Conservation (phyloP, 257 asterid genomes). For the Nemophila menziesii region DNA sequence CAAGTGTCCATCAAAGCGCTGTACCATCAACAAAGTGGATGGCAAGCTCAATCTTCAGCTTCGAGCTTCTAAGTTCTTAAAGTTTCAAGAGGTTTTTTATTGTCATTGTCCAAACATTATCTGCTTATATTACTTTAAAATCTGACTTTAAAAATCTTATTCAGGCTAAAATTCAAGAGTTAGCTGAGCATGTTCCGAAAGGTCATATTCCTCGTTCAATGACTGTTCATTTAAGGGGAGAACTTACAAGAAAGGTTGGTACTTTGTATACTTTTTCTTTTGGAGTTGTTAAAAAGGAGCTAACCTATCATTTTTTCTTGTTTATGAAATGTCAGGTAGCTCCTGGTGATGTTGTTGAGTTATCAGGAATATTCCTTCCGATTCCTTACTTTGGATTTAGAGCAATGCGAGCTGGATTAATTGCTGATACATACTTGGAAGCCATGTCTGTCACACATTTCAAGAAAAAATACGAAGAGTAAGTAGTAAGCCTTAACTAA, state of each 20-base stretch:
- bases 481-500: conserved; percentile 57
- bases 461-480: conserved; percentile 98
- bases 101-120: conserved; percentile 8
- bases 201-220: conserved; percentile 91
- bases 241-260: conserved; percentile 80
- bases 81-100: conserved; percentile 79
- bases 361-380: conserved; percentile 95
- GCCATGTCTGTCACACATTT: conserved; percentile 86
- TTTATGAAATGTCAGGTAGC: conserved; percentile 40
- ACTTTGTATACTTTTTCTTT: neutral
- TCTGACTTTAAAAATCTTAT: conserved; percentile 3
- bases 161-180: conserved; percentile 95
- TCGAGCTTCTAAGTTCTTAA: conserved; percentile 86
- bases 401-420: conserved; percentile 98
- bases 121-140: neutral
- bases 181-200: conserved; percentile 95
- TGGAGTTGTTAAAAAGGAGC: neutral
- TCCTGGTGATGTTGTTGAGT: conserved; percentile 91
- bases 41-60: conserved; percentile 90
- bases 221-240: conserved; percentile 97
- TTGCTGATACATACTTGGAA: conserved; percentile 97
- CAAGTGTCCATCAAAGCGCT: conserved; percentile 75
- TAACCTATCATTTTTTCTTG: neutral
- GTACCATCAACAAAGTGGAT: conserved; percentile 49
- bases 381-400: conserved; percentile 92